phyloP scores from a whole-genome alignment of 345 rosid genomes.

The Moringa oleifera region DNA sequence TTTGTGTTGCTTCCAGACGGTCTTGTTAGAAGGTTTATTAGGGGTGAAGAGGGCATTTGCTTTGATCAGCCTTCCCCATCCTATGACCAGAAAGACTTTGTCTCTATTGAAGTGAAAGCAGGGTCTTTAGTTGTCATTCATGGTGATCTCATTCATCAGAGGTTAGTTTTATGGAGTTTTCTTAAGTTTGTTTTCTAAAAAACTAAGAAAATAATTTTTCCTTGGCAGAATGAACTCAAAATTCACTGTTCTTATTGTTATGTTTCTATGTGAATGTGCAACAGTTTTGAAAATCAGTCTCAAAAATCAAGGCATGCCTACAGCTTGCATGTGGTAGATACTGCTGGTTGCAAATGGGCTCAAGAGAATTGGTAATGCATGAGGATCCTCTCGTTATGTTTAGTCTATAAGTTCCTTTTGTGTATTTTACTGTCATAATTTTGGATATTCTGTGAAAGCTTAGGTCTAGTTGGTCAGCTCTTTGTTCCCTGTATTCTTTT shows the following conservation, averaged over 20 bases:
- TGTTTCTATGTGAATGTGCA: not conserved
- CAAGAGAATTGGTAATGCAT: slow-evolving; percentile 66
- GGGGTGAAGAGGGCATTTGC: slow-evolving; percentile 71
- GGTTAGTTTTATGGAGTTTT: slow-evolving; percentile 37
- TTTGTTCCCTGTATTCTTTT: too few species aligned
- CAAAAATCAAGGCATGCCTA: slow-evolving; percentile 84
- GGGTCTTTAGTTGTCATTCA: slow-evolving; percentile 88
- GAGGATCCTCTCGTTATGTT: not conserved
- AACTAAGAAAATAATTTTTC: slow-evolving; percentile 4
- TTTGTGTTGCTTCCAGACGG: slow-evolving; percentile 54
- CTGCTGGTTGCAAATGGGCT: slow-evolving; percentile 90
- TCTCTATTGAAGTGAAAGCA: slow-evolving; percentile 86
- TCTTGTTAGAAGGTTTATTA: slow-evolving; percentile 75
- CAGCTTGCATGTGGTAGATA: slow-evolving; percentile 88
- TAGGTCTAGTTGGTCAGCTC: too few species aligned
- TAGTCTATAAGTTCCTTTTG: not conserved
- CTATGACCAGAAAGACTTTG: slow-evolving; percentile 76
- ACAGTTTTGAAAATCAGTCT: slow-evolving; percentile 80
- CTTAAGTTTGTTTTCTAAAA: not conserved
- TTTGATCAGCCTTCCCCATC: slow-evolving; percentile 73
- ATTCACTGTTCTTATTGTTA: slow-evolving; percentile 1
- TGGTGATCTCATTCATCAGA: slow-evolving; percentile 88
- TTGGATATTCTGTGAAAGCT: not conserved
- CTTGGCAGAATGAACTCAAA: not conserved
- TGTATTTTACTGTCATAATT: too few species aligned